Evolutionary conservation across 2,329 filamentous ascomycete species (phyloP).

Genomic region (Fusarium pseudocircinatum): DNA sequence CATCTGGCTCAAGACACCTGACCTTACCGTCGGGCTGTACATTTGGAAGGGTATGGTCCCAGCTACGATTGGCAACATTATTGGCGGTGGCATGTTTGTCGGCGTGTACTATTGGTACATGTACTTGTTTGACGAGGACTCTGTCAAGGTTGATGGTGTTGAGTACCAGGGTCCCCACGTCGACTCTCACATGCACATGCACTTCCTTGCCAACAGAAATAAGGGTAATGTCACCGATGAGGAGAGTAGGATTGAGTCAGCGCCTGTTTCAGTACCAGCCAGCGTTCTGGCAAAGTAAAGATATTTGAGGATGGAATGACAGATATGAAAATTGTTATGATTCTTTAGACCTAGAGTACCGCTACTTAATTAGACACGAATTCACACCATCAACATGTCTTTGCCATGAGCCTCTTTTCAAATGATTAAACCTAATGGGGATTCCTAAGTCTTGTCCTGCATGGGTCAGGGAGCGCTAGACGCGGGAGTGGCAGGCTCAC

Average conservation of each 20-base stretch:
- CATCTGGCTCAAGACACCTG: constrained; percentile 58
- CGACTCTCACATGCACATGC: constrained; percentile 9
- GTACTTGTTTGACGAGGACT: constrained; percentile 27
- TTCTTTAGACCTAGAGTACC: neutral
- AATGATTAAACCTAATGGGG: neutral
- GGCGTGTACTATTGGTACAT: constrained; percentile 50
- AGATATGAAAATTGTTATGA: fast-evolving
- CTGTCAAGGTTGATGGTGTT: constrained; percentile 20
- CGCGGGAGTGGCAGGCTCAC: neutral
- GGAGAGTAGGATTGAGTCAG: constrained; percentile 26
- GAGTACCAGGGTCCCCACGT: constrained; percentile 14
- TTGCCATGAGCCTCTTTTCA: fast-evolving
- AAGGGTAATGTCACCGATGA: constrained; percentile 24
- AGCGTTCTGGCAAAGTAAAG: neutral
- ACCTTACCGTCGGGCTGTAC: constrained; percentile 59
- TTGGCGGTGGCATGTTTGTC: constrained; percentile 64
- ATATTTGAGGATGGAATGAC: neutral
- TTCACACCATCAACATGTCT: fast-evolving
- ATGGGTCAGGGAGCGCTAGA: neutral
- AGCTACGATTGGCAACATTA: constrained; percentile 60
- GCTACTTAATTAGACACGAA: neutral
- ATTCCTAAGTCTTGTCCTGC: neutral
- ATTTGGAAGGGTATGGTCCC: constrained; percentile 68
- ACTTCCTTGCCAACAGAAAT: constrained; percentile 3
- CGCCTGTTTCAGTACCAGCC: constrained; percentile 4